Base-by-base conservation (phyloP, 2,329 filamentous ascomycete species). In the Arthrocladium fulminans region DNA sequence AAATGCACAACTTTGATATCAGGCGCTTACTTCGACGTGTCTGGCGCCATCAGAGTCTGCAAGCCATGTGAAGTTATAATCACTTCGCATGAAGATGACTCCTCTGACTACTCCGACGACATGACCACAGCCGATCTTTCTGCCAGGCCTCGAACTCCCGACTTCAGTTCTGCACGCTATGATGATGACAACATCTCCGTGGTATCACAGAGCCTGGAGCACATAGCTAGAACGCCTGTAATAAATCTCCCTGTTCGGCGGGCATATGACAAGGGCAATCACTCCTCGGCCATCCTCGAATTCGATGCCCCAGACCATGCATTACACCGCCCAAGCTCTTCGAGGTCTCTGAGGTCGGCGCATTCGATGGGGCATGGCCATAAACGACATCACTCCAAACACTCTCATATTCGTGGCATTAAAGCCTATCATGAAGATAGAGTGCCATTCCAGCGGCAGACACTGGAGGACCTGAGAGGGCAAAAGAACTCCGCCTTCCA, bases 1-100 rank as follows among this genome's bases (percentile, higher is more conserved):
- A 94, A 94, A 65, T 98, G 92, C 67, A 98, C 90, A 0, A 85
- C 85, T 3, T 81, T 90, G n/a, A 87, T 97, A 20, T 79, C 88
- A 4, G 92, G 90, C 4, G 79, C 85, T 54, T 81, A 83, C 43
- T 97, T 98, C 63, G 89, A 88, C 13, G 88, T 96, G 43, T 79
- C 82, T 41, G 86, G 88, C 5, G 86, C 81, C 12, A 73, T 98
- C 35, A 79, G 90, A 50, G 87, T 98, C 10, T 98, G 92, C 70
- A 95, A 89, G 59, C 87, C 86, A 19, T 98, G 92, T 60, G 81
- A 97, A 57, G 80, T 81, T 47, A 88, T 97, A 61, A 94, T 98
- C 57, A 88, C 89, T 57, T 85, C 87, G 32, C 83, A 90, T 39
- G 85, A 94, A 52, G 88, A 96, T 60, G 86, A 86, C 56, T 94